Evolutionary conservation across 805 yeast genomes (phyloP).

Genomic region (Ascoidea rubescens): DNA sequence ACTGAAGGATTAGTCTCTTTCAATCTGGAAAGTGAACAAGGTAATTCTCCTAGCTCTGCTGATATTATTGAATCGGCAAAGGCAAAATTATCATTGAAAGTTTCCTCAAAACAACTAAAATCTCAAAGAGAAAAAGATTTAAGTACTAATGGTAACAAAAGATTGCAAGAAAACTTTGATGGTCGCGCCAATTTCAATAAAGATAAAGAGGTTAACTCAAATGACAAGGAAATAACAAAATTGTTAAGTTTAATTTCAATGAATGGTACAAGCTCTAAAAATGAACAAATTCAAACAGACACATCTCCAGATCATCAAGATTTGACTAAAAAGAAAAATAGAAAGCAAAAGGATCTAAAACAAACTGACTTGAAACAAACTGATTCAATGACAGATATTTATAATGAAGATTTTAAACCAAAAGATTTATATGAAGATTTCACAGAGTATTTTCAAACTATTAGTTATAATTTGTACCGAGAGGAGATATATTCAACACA

Average conservation of each 20-base stretch:
- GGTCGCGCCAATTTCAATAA: background rate
- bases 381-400: conserved; percentile 8
- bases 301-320: background rate
- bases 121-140: background rate
- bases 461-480: conserved; percentile 45
- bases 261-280: background rate
- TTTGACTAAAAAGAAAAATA: background rate
- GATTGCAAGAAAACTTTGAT: background rate
- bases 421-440: conserved; percentile 33
- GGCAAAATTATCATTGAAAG: too few species aligned
- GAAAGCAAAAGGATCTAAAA: conserved; percentile 1
- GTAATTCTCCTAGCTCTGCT: background rate
- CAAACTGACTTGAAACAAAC: background rate
- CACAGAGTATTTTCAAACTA: conserved; percentile 38
- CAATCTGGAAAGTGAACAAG: too few species aligned
- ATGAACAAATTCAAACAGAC: background rate
- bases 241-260: background rate
- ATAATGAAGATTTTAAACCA: conserved; percentile 23
- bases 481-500: conserved; percentile 42
- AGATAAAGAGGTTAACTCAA: background rate
- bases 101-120: too few species aligned
- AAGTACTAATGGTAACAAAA: background rate
- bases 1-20: too few species aligned
- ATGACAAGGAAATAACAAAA: too few species aligned
- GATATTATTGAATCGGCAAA: background rate